Conservation (phyloP, 176 grass and related monocot species). For the Rhynchospora pubera region DNA sequence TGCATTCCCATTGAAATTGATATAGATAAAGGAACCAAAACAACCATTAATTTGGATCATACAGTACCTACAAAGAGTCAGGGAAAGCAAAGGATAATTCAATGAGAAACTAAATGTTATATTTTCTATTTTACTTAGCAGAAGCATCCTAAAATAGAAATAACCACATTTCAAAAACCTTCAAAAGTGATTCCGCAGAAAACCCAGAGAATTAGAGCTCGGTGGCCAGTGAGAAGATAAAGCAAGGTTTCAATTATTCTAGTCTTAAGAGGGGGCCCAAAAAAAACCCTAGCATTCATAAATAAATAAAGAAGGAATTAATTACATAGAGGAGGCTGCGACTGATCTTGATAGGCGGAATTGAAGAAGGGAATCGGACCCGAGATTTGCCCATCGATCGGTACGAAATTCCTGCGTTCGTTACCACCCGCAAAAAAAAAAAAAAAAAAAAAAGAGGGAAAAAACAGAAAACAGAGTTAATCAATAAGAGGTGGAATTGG, state of each 20-base stretch:
- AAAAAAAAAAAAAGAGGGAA: constrained; percentile 7
- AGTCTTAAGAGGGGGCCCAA: not conserved
- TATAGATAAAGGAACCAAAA: not conserved
- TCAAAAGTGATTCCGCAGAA: not conserved
- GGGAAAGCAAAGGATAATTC: not conserved
- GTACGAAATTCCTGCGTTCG: constrained; percentile 61
- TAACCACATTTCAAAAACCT: not conserved
- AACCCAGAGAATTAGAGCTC: constrained; percentile 5
- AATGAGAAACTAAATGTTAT: not conserved
- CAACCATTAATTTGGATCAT: not conserved
- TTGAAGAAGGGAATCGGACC: constrained; percentile 67
- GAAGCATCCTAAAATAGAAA: not conserved
- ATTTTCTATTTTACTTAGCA: not conserved
- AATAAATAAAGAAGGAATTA: not conserved
- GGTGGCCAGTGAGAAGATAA: not conserved
- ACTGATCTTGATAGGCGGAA: constrained; percentile 61
- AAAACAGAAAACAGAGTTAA: not conserved
- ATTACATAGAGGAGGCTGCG: constrained; percentile 66
- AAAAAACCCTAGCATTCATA: constrained; percentile 20
- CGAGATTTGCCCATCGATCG: constrained; percentile 76
- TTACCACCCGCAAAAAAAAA: not conserved
- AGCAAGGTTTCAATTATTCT: constrained; percentile 10
- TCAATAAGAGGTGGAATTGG: constrained; percentile 1
- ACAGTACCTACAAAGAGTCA: not conserved
- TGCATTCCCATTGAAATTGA: not conserved